Evolutionary conservation across 1,284 basidiomycete species (phyloP), one percentile per base, ranked within the genome.

Genomic region (Ceratorhiza oryzae-sativae): DNA sequence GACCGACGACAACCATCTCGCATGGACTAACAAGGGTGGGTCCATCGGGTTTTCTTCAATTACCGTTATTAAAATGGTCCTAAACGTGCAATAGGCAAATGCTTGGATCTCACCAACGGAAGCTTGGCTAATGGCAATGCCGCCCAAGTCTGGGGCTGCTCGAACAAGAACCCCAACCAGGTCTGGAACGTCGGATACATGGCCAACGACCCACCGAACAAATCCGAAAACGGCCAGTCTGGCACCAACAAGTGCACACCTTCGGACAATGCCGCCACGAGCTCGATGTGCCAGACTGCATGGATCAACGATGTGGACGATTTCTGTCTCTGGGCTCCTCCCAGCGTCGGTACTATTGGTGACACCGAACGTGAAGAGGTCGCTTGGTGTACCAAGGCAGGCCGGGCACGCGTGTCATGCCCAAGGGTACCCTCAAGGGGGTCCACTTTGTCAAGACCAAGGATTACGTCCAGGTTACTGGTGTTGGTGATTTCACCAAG

Each of bases 371-470:
- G 85, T 63, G 83, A 87, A 70, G 86, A 88, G 76, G 88, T 91
- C 58, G 81, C 90, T 41, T 92, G 88, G 87, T 93, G 91, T 78
- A 82, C 83, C 39, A 85, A 88, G 82, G 83, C 73, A 73, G 86
- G 86, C 42, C 86, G 86, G 90, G 90, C 25, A 88, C 89, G 3
- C 88, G 90, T 53, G 79, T 92, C 73, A 92, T 95, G 75, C 93
- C 92, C 23, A 84, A 88, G 72, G 92, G 90, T 23, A 82, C 90
- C 18, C 87, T 94, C 77, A 83, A 81, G 20, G 87, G 88, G 67
- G 92, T 88, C n/a, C 91, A 92, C 78, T 88, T 88, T 75, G 82
- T 88, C 72, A 82, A 86, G 78, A 87, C 92, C 4, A 86, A 76
- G 34, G 78, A 76, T 62, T 79, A 71, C 65, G 76, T 77, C n/a